phyloP scores from a whole-genome alignment of 768 basidiomycete genomes.

The Erythrobasidium yunnanense region DNA sequence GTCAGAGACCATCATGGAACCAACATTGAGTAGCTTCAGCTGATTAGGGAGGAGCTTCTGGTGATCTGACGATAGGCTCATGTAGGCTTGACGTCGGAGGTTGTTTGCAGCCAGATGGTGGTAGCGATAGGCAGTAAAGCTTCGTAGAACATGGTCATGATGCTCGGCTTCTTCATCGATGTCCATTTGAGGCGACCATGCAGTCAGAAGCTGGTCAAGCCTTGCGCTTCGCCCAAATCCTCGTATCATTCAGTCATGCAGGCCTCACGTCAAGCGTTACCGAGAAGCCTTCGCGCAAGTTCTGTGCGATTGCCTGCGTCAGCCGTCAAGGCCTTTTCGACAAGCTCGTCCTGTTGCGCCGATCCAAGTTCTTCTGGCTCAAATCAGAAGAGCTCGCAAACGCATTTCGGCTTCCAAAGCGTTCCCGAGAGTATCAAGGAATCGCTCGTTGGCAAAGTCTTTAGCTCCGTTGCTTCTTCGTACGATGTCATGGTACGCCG shows the following conservation, averaged over 20 bases:
- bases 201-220: too few species aligned
- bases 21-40: not conserved
- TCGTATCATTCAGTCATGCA: too few species aligned
- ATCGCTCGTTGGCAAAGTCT: constrained; percentile 77
- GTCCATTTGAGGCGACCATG: too few species aligned
- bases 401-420: constrained; percentile 88
- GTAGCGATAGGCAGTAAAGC: not conserved
- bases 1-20: not conserved
- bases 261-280: too few species aligned
- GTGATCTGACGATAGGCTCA: not conserved
- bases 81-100: constrained; percentile 15
- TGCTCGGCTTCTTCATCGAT: constrained; percentile 3
- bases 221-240: too few species aligned
- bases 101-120: constrained; percentile 8
- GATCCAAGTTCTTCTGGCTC: not conserved
- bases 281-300: too few species aligned
- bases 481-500: constrained; percentile 48
- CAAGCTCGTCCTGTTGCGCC: not conserved
- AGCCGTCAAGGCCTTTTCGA: not conserved
- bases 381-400: constrained; percentile 31
- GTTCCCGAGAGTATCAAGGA: constrained; percentile 82
- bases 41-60: constrained; percentile 9
- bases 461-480: constrained; percentile 84
- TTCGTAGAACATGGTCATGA: constrained; percentile 21
- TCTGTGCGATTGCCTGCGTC: too few species aligned